Evolutionary conservation across 1,139 yeast genomes (phyloP), one percentile per base, ranked within the genome.

Genomic region (Magnusiomyces tetraspermus): DNA sequence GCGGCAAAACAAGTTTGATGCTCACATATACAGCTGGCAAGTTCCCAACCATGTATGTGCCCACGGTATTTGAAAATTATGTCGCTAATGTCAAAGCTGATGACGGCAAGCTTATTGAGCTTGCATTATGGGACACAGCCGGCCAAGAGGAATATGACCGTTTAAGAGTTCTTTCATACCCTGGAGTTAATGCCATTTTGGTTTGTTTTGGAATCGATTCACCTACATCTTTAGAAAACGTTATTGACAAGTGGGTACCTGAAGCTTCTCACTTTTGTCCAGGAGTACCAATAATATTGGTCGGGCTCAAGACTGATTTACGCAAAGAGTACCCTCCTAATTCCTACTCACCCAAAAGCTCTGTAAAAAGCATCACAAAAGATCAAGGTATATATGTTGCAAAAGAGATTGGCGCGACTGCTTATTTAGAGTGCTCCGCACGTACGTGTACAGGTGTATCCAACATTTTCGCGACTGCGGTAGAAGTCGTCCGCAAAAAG

Each of bases 141-240:
- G 96, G 96, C 2, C 96, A 88, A 68, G 96, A 88, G 68, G 95
- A 87, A 66, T 88, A 87, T 66, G 95, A 85, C 66, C 70, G 96
- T 54, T 71, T 88, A 56, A 73, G 97, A 59, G 94, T 96, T 10
- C 73, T 89, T 53, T 79, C 87, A 55, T 89, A 89, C 65, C 89
- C 92, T 10, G 95, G 85, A 59, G 89, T 83, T 2, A 86, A 87
- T 65, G 69, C 88, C 1, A 68, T 88, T 24, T 71, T 89, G 57
- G 73, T 88, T 10, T 89, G 96, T 56, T 89, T 86, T 67, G 75
- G 94, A 1, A 74, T 87, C 31, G 85, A 83, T 60, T 78, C 77
- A 53, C 69, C 75, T 21, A 77, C 78, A 28, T 81, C 90, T 30
- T 70, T 89, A 54, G 80, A 79, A 53, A 87, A 88, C 63, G 86